Percentiles rank a stretch among this genome's conserved stretches.
phyloP scores from a whole-genome alignment of 352 stramenopile genomes.

The Globisporangium mamillatum region DNA sequence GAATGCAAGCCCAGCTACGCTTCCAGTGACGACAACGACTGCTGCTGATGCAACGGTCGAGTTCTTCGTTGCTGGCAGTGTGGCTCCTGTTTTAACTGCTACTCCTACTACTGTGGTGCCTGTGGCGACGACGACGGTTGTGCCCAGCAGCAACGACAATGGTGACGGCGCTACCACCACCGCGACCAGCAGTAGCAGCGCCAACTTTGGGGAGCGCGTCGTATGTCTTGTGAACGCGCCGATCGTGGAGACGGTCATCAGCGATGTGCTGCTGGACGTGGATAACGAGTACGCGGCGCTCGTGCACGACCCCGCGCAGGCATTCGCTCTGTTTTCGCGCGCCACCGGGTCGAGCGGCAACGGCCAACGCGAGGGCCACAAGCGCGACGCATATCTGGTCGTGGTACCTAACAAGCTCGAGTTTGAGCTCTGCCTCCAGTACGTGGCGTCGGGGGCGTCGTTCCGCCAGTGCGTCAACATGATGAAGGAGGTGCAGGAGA shows the following conservation, averaged over 20 bases:
- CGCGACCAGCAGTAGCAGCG: neutral
- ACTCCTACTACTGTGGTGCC: neutral
- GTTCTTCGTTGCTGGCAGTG: neutral
- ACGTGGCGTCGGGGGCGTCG: constrained; percentile 6
- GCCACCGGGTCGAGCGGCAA: neutral
- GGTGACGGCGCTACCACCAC: neutral
- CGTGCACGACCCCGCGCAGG: constrained; percentile 13
- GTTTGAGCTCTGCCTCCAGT: constrained; percentile 16
- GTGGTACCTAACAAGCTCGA: constrained; percentile 8
- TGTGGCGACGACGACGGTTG: neutral
- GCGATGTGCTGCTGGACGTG: constrained; percentile 13
- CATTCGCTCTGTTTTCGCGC: constrained; percentile 6
- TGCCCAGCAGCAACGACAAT: neutral
- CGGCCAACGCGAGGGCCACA: neutral
- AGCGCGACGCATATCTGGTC: constrained; percentile 9
- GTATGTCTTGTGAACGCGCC: constrained; percentile 14
- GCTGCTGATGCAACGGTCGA: neutral
- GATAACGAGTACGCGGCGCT: constrained; percentile 13
- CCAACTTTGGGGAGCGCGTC: constrained; percentile 1
- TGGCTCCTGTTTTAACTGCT: neutral
- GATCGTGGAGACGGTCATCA: constrained; percentile 19
- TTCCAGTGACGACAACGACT: neutral
- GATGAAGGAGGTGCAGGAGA: constrained; percentile 11
- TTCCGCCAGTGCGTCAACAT: constrained; percentile 12
- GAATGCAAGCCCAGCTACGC: neutral